A percentile compares a stretch with the other conserved stretches of the same genome.
phyloP scores from a whole-genome alignment of 345 rosid species.

The Eucalyptus urophylla region DNA sequence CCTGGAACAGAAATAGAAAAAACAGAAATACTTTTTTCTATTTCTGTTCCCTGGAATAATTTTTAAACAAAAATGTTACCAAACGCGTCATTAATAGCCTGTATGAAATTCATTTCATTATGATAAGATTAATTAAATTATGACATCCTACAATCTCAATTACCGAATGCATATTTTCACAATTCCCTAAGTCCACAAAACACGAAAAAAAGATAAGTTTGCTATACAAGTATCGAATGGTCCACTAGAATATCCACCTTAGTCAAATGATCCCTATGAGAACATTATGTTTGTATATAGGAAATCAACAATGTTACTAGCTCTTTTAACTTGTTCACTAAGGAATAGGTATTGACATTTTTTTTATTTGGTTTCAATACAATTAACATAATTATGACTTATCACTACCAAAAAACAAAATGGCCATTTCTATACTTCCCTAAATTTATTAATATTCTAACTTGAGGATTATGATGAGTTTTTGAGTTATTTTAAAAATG shows the following conservation, averaged over 20 bases:
- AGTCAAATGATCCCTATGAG: neutral
- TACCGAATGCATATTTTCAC: neutral
- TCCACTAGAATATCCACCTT: rapidly evolving
- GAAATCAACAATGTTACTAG: neutral
- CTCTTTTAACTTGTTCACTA: rapidly evolving
- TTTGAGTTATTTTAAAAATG: neutral
- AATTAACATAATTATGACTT: neutral
- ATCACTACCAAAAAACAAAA: neutral
- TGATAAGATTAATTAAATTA: neutral
- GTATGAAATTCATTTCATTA: neutral
- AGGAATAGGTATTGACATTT: neutral
- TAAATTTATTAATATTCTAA: neutral
- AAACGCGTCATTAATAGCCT: no score
- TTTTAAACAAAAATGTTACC: no score
- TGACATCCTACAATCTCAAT: neutral
- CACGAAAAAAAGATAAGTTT: neutral
- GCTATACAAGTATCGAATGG: neutral
- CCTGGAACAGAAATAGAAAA: no score
- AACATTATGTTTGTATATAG: neutral
- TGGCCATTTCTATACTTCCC: neutral
- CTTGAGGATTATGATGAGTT: neutral
- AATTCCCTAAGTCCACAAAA: neutral
- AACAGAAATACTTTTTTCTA: no score
- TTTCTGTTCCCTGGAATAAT: no score
- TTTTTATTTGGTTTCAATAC: neutral